Percentiles rank a stretch among this genome's conserved stretches.
These are phyloP conservation scores for Globisporangium cylindrosporum DNA, from an alignment of 352 stramenopile species.

Conservation along the genomic window DNA sequence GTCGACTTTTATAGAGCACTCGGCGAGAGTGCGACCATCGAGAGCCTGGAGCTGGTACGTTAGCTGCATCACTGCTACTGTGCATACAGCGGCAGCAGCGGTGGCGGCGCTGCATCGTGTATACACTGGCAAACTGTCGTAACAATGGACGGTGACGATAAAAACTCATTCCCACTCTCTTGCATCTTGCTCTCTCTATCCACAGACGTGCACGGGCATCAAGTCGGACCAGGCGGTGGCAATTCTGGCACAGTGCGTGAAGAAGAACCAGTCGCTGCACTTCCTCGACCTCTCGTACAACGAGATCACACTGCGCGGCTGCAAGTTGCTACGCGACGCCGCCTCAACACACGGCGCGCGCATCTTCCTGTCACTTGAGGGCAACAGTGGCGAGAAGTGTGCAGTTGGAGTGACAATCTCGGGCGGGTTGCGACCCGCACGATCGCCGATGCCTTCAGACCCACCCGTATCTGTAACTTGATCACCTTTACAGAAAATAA, in stretches of 20 bases:
- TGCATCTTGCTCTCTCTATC: not conserved
- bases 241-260: slow-evolving; percentile 46
- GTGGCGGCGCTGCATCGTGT: not conserved
- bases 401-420: slow-evolving; percentile 29
- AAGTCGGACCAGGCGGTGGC: slow-evolving; percentile 58
- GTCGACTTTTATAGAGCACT: slow-evolving; percentile 61
- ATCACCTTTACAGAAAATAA: not conserved
- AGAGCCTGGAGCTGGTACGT: slow-evolving; percentile 57
- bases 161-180: not conserved
- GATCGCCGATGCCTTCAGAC: not conserved
- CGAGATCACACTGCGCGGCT: slow-evolving; percentile 70
- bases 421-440: slow-evolving; percentile 21
- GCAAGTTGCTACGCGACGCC: slow-evolving; percentile 65
- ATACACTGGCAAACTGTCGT: too few species aligned
- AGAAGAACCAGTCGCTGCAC: slow-evolving; percentile 36
- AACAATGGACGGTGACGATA: too few species aligned
- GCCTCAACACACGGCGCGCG: slow-evolving; percentile 12
- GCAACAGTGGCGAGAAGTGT: slow-evolving; percentile 47
- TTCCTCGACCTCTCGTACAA: slow-evolving; percentile 74
- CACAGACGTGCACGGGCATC: slow-evolving; percentile 54
- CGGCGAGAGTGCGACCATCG: slow-evolving; percentile 42
- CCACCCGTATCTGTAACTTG: not conserved
- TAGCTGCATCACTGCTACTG: not conserved
- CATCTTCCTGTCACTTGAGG: slow-evolving; percentile 35
- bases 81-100: not conserved